Evolutionary conservation across 306 rosid genomes (phyloP).

Genomic region (Ormosia semicastrata): DNA sequence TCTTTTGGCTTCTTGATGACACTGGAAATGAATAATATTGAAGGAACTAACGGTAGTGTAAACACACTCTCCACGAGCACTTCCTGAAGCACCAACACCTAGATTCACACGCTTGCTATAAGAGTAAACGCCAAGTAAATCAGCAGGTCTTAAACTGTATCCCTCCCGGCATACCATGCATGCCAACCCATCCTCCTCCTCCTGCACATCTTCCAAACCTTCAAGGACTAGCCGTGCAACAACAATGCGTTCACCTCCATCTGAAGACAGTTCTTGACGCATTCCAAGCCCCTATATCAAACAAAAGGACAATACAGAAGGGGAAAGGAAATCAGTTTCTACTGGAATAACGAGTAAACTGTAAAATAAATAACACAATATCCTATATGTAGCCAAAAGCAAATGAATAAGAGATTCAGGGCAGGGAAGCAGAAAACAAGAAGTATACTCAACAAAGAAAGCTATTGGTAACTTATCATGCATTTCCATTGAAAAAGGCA

Average conservation of each 20-base stretch:
- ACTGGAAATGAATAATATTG: slow-evolving; percentile 94
- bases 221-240: slow-evolving; percentile 78
- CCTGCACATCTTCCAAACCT: slow-evolving; percentile 94
- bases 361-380: neutral
- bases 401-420: neutral
- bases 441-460: neutral
- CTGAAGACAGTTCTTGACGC: slow-evolving; percentile 72
- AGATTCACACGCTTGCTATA: slow-evolving; percentile 92
- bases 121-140: slow-evolving; percentile 86
- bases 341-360: neutral
- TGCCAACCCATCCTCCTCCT: slow-evolving; percentile 96
- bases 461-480: neutral
- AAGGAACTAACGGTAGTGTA: slow-evolving; percentile 95
- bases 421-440: neutral
- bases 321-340: slow-evolving; percentile 31
- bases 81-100: slow-evolving; percentile 80
- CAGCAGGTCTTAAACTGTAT: slow-evolving; percentile 91
- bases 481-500: neutral
- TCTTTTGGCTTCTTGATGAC: slow-evolving; percentile 99
- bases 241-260: slow-evolving; percentile 89
- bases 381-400: neutral
- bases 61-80: slow-evolving; percentile 89
- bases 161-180: slow-evolving; percentile 99
- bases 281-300: slow-evolving; percentile 74
- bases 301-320: neutral